These are phyloP conservation scores for Tetracladium maxilliforme DNA, from an alignment of 2,329 filamentous ascomycete genomes.

Conservation along the genomic window DNA sequence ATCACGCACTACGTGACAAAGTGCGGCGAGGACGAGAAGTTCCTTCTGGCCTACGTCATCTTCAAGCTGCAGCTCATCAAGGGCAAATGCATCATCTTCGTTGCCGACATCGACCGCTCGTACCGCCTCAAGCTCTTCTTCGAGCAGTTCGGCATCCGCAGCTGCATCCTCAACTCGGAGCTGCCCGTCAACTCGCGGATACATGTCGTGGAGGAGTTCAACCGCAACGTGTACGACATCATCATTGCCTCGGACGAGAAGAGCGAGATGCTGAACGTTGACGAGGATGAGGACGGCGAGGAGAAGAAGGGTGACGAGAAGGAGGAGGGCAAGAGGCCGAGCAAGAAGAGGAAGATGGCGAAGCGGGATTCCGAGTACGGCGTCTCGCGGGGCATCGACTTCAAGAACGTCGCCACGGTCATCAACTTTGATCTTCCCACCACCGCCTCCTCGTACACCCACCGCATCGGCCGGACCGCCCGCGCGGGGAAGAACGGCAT, in stretches of 20 bases:
- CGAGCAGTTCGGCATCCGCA: constrained; percentile 91
- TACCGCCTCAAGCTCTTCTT: constrained; percentile 91
- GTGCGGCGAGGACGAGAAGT: constrained; percentile 95
- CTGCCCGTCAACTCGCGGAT: constrained; percentile 84
- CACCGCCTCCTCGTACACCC: constrained; percentile 85
- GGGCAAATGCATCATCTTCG: constrained; percentile 78
- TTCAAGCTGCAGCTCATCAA: constrained; percentile 91
- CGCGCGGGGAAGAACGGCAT: constrained; percentile 85
- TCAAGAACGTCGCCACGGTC: constrained; percentile 86
- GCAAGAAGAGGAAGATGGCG: constrained; percentile 48
- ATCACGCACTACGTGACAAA: constrained; percentile 81
- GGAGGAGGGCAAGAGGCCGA: constrained; percentile 14
- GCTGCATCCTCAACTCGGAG: constrained; percentile 87
- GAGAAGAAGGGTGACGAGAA: constrained; percentile 22
- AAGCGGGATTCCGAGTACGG: constrained; percentile 78
- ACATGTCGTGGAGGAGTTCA: constrained; percentile 95
- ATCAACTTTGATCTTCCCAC: constrained; percentile 94
- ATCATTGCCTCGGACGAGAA: constrained; percentile 86
- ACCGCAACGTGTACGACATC: constrained; percentile 92
- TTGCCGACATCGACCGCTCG: constrained; percentile 74
- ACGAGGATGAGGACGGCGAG: constrained; percentile 16
- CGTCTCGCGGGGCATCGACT: constrained; percentile 92
- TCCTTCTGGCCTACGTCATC: constrained; percentile 81
- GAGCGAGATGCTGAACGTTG: constrained; percentile 16
- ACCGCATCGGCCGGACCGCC: constrained; percentile 87